Evolutionary conservation across 2,329 filamentous ascomycete species (phyloP), one percentile per base, ranked within the genome.

Genomic region (Stemphylium vesicarium): DNA sequence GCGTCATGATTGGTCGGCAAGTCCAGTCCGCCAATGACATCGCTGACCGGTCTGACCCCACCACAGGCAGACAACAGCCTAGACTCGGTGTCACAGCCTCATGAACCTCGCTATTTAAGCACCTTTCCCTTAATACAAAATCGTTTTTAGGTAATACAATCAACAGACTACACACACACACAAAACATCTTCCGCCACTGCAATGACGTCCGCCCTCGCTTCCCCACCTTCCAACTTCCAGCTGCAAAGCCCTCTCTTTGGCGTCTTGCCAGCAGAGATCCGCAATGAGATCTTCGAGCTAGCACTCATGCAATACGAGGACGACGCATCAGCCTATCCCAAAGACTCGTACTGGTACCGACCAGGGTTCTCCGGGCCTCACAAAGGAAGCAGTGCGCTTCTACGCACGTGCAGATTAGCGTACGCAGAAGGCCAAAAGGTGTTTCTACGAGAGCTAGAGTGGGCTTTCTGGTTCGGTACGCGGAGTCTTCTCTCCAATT

Each of bases 381-480:
- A 39, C 18, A 58, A 58, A 31, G 38, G 40, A 11, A 55, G 38
- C 32, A 55, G 46, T 48, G 50, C 41, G 10, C 51, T 58, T 15
- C 36, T 58, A 20, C 50, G 46, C 31, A 58, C 55, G 3, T 58
- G 55, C 38, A 47, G 33, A 40, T 13, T 53, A 24, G 50, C 51
- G 15, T 55, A 55, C 31, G 32, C 31, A 20, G 55, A 58, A 15
- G 55, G 55, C 0, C 46, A 55, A 16, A 55, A 55, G 37, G 51
- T 58, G 6, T 58, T 50, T 22, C 13, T 58, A 10, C 49, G 40
- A 18, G 44, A 57, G 1, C 36, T 57, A 4, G 54, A 57, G 24
- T 45, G 39, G 40, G 54, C 54, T 1, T 57, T 57, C 9, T 57
- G 54, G 54, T 57, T 57, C 24, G 39, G 54, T 57, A 53, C 8